These are phyloP conservation scores for Metschnikowia kofuensis DNA, from an alignment of 805 yeast species.

Conservation along the genomic window DNA sequence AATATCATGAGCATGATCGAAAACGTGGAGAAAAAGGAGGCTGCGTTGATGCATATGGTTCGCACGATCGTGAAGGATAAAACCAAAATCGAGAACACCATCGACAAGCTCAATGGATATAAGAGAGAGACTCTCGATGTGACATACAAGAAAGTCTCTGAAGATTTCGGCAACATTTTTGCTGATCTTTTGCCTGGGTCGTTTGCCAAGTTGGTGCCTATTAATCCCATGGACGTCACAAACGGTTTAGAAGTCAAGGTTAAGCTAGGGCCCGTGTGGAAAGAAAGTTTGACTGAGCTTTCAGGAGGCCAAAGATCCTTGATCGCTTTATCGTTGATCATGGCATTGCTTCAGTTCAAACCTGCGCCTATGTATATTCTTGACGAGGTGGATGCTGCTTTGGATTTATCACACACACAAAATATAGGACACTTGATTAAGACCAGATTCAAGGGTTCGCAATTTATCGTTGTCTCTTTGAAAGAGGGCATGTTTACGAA, in stretches of 20 bases:
- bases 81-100: conserved; percentile 83
- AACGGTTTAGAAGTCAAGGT: conserved; percentile 90
- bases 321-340: conserved; percentile 85
- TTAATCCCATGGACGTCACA: conserved; percentile 77
- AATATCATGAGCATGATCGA: conserved; percentile 91
- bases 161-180: conserved; percentile 87
- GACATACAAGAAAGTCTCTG: conserved; percentile 84
- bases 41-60: conserved; percentile 72
- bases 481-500: conserved; percentile 98
- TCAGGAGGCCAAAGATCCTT: conserved; percentile 97
- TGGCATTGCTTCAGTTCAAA: conserved; percentile 88
- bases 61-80: conserved; percentile 86
- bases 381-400: conserved; percentile 98
- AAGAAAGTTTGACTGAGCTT: conserved; percentile 88
- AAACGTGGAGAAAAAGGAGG: conserved; percentile 84
- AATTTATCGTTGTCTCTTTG: conserved; percentile 92
- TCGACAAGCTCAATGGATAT: conserved; percentile 77
- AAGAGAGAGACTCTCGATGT: conserved; percentile 77
- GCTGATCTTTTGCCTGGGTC: conserved; percentile 86
- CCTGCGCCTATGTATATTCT: conserved; percentile 99
- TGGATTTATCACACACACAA: conserved; percentile 95
- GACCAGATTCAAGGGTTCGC: conserved; percentile 92
- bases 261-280: conserved; percentile 90
- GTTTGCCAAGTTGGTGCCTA: conserved; percentile 82
- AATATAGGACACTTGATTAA: conserved; percentile 95